Conservation (phyloP, 75 land plant species). For the Sequoiadendron giganteum region DNA sequence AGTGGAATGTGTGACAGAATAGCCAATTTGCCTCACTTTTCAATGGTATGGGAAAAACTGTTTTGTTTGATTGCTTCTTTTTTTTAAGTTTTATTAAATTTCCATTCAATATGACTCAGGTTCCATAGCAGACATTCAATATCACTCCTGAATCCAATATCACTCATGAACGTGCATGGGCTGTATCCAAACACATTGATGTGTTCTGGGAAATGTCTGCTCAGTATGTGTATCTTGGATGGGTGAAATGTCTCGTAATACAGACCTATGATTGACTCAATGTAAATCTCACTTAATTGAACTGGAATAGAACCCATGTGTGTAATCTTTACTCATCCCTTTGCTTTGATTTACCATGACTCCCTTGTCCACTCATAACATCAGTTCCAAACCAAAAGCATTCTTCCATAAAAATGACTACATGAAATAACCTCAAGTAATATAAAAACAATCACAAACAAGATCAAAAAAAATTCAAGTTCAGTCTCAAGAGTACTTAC, state of each 20-base stretch:
- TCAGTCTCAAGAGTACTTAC: slow-evolving; percentile 31
- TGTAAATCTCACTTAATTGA: neutral
- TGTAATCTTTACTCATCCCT: neutral
- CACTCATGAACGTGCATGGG: neutral
- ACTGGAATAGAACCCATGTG: neutral
- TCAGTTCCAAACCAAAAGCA: neutral
- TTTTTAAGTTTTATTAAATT: neutral
- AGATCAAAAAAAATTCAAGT: neutral
- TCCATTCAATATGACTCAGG: neutral
- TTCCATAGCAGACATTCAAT: neutral
- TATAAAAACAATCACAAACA: neutral
- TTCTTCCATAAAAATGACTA: neutral
- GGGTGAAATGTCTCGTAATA: neutral
- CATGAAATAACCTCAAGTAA: neutral
- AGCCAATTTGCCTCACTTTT: neutral
- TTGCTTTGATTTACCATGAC: neutral
- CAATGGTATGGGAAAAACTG: neutral
- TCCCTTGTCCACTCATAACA: neutral
- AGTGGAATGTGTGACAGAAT: neutral
- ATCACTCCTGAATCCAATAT: neutral
- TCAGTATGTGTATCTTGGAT: neutral
- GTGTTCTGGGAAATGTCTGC: neutral
- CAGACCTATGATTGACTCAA: neutral
- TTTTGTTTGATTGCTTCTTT: neutral
- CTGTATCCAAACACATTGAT: neutral